A percentile compares a stretch with the other conserved stretches of the same genome.
These are phyloP conservation scores for Aspergillus versicolor DNA, from an alignment of 2,329 filamentous ascomycete species.

Conservation along the genomic window DNA sequence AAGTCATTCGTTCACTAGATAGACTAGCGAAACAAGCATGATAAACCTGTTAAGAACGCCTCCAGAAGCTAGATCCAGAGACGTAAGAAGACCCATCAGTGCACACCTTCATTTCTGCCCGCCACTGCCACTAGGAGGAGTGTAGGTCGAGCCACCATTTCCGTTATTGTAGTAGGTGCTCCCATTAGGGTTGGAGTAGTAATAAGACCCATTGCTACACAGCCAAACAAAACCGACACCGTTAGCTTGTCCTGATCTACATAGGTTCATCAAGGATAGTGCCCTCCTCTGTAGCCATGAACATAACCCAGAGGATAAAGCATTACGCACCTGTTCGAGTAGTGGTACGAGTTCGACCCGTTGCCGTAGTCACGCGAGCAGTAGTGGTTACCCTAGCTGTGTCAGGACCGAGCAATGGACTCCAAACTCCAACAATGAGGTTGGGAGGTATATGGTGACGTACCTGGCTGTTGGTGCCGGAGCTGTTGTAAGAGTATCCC, in stretches of 20 bases:
- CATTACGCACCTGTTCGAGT: constrained; percentile 59
- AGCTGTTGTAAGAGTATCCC: constrained; percentile 41
- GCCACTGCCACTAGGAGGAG: constrained; percentile 48
- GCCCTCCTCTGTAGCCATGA: too few species aligned
- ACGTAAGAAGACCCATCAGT: too few species aligned
- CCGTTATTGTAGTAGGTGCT: constrained; percentile 69
- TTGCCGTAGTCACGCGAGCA: constrained; percentile 64
- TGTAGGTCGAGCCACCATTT: constrained; percentile 60
- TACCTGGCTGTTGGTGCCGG: constrained; percentile 65
- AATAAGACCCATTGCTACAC: constrained; percentile 64
- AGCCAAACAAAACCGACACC: too few species aligned
- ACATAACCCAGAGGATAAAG: neutral
- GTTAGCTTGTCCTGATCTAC: neutral
- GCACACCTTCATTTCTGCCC: neutral
- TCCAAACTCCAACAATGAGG: neutral
- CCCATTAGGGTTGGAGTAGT: constrained; percentile 69
- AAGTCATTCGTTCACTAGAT: too few species aligned
- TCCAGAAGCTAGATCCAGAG: too few species aligned
- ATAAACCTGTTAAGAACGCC: too few species aligned
- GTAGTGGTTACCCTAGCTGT: constrained; percentile 64
- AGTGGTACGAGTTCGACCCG: constrained; percentile 57
- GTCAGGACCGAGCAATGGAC: too few species aligned
- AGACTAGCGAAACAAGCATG: too few species aligned
- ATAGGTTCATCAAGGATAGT: neutral
- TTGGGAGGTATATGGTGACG: constrained; percentile 6